Evolutionary conservation across 129 eudicot species (phyloP).

Genomic region (Apium graveolens): DNA sequence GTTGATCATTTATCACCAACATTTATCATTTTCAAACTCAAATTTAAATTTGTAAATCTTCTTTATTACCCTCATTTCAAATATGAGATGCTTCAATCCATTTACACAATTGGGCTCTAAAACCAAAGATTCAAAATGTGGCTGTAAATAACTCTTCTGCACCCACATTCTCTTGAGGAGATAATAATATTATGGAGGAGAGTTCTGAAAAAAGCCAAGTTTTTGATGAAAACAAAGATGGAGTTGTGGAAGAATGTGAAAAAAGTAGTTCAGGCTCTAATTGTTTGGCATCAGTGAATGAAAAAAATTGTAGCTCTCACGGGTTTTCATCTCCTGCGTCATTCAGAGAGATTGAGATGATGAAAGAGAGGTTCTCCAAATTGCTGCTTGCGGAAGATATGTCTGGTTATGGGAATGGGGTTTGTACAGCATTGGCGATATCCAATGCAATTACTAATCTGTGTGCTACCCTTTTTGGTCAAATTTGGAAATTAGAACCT

Average conservation of each 20-base stretch:
- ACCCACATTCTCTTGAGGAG: conserved; percentile 26
- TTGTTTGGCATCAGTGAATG: conserved; percentile 32
- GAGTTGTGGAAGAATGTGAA: conserved; percentile 16
- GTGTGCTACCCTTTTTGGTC: conserved; percentile 87
- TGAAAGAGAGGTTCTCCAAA: conserved; percentile 20
- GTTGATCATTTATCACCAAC: background rate
- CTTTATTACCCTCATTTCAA: conserved; percentile 10
- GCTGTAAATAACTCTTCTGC: conserved; percentile 52
- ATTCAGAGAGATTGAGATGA: conserved; percentile 60
- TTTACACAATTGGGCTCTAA: background rate
- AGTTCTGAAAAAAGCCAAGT: conserved; percentile 17
- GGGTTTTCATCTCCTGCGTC: conserved; percentile 31
- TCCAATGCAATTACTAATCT: conserved; percentile 95
- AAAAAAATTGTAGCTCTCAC: conserved; percentile 38
- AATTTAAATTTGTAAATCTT: background rate
- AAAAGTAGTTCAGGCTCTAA: conserved; percentile 51
- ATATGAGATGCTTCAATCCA: conserved; percentile 18
- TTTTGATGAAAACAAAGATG: conserved; percentile 15
- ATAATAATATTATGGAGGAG: conserved; percentile 18
- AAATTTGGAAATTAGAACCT: conserved; percentile 90
- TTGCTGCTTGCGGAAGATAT: conserved; percentile 92
- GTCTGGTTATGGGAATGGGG: conserved; percentile 95
- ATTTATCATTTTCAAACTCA: background rate
- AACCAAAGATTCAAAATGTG: conserved; percentile 16
- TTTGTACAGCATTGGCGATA: conserved; percentile 25